Percentiles rank a stretch among this genome's conserved stretches.
These are phyloP conservation scores for Holtermannia corniformis DNA, from an alignment of 768 basidiomycete genomes.

Conservation along the genomic window DNA sequence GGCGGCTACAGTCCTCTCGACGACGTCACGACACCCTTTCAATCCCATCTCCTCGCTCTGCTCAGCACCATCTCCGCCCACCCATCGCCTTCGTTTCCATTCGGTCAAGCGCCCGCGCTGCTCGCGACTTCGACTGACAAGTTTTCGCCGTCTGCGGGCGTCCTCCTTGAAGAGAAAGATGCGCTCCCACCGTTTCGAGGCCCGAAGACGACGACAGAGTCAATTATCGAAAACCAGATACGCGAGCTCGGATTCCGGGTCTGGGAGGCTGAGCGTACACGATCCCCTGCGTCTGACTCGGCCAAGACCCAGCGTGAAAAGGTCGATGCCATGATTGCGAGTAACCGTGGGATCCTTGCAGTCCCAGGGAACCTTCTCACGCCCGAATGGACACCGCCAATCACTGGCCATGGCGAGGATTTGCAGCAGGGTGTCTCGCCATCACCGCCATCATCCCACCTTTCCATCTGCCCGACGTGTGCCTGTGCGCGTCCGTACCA, in stretches of 20 bases:
- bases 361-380: constrained; percentile 10
- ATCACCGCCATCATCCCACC: not conserved
- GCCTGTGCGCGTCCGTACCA: constrained; percentile 7
- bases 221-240: constrained; percentile 28
- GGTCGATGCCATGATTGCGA: not conserved
- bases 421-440: too few species aligned
- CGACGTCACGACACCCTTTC: constrained; percentile 17
- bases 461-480: constrained; percentile 18
- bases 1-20: too few species aligned
- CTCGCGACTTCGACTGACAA: not conserved
- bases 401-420: not conserved
- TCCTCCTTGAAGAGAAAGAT: not conserved
- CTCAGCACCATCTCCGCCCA: constrained; percentile 23
- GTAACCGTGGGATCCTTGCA: not conserved
- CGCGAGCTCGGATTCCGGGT: constrained; percentile 21
- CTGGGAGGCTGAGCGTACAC: constrained; percentile 17
- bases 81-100: constrained; percentile 32
- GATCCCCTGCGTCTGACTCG: not conserved
- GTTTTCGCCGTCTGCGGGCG: not conserved
- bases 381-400: constrained; percentile 32
- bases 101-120: constrained; percentile 1
- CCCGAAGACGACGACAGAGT: constrained; percentile 22
- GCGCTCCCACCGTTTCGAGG: constrained; percentile 10
- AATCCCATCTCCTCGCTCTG: constrained; percentile 23
- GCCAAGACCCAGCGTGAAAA: not conserved